Conservation (phyloP, 257 asterid species). For the Nyctanthes arbortristis region DNA sequence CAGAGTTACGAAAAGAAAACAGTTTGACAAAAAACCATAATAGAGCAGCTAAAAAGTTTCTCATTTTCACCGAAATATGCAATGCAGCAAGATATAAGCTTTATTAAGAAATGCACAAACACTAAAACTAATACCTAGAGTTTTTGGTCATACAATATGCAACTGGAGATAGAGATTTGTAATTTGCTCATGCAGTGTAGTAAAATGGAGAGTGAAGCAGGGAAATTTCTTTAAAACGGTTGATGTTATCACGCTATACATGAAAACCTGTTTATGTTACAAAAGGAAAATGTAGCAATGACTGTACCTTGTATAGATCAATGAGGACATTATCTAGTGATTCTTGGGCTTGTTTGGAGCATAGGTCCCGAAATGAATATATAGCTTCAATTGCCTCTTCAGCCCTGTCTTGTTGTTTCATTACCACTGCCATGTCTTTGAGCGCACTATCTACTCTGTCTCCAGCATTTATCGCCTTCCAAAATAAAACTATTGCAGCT, state of each 20-base stretch:
- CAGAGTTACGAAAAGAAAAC: too few species aligned
- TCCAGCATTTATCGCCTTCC: slow-evolving; percentile 84
- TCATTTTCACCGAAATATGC: too few species aligned
- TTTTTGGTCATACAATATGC: not conserved
- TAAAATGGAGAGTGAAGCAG: not conserved
- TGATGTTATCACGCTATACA: not conserved
- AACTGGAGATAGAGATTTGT: not conserved
- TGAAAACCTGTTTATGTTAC: not conserved
- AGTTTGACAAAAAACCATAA: not conserved
- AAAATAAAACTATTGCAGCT: slow-evolving; percentile 65
- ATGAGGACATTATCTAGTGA: slow-evolving; percentile 84
- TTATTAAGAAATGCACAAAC: not conserved
- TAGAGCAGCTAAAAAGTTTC: not conserved
- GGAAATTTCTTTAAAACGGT: not conserved
- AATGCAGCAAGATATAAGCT: not conserved
- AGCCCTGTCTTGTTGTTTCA: slow-evolving; percentile 79
- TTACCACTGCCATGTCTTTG: slow-evolving; percentile 91
- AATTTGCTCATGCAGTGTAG: not conserved
- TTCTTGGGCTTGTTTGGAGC: slow-evolving; percentile 88
- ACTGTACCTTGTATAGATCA: slow-evolving; percentile 76
- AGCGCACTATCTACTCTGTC: slow-evolving; percentile 92
- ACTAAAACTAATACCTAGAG: not conserved
- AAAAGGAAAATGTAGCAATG: not conserved
- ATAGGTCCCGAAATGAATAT: slow-evolving; percentile 61
- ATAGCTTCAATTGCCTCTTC: slow-evolving; percentile 95